Base-by-base conservation (phyloP, 805 yeast species). In the Yarrowia keelungensis region DNA sequence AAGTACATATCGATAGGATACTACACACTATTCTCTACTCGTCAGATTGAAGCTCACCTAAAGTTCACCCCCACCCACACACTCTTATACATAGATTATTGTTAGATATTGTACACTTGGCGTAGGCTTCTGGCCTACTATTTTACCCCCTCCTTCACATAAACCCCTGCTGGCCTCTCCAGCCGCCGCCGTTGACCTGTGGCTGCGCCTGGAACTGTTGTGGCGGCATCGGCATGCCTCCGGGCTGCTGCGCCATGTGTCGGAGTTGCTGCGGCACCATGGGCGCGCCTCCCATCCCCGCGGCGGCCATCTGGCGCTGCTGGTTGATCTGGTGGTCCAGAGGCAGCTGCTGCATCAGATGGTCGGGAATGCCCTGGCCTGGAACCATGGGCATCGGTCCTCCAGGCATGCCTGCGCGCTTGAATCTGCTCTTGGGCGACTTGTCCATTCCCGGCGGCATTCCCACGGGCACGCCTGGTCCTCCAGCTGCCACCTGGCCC, bases 261-360 rank as follows among this genome's bases (percentile, higher is more conserved):
- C 64, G 64, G 7, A 56, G 15, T n/a, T 56, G 62, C 32, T 56
- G 64, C 8, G 64, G 64, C 35, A 56, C 49, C 61, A 54, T 53
- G 7, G 59, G 59, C 11, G 59, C 42, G 5, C 47, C 62, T 1
- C 47, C 47, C 38, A 67, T 14, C 36, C 61, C 58, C 36, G 61
- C 51, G 58, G 41, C 69, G 69, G 70, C 19, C 68, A 70, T 73
- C 71, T 72, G 76, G n/a, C 69, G 69, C 49, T 70, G 70, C 49
- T 75, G 77, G 38, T 76, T 74, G 38, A 62, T n/a, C 54, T 58
- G 69, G 35, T 58, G 69, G 41, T 68, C 69, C 46, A 58, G 26
- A 8, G 45, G 69, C 59, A 58, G 41, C 35, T 54, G 49, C 43
- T 64, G 70, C 54, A 47, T 36, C 32, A 58, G 45, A 14, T 59